Conservation (phyloP, 1,284 basidiomycete species). For the Flammula alnicola region DNA sequence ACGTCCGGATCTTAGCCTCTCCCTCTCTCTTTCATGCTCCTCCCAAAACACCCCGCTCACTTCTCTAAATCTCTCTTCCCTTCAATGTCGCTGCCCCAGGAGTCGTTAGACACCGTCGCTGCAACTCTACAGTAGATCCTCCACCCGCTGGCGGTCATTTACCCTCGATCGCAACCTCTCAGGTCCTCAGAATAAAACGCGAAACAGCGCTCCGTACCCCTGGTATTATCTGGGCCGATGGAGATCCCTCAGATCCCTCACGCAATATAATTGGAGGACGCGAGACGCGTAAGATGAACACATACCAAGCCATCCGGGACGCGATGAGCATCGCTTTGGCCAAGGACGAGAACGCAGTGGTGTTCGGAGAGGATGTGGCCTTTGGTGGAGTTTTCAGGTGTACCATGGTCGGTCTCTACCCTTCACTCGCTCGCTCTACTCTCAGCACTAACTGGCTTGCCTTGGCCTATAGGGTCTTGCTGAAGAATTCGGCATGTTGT, state of each 20-base stretch:
- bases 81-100: constrained; percentile 9
- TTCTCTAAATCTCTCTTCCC: constrained; percentile 11
- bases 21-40: constrained; percentile 39
- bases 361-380: constrained; percentile 94
- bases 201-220: constrained; percentile 75
- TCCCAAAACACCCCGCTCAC: constrained; percentile 20
- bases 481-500: constrained; percentile 82
- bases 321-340: constrained; percentile 84
- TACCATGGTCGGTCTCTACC: constrained; percentile 62
- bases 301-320: constrained; percentile 89
- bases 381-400: constrained; percentile 95
- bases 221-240: constrained; percentile 73
- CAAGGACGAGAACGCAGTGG: constrained; percentile 85
- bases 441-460: neutral
- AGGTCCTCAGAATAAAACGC: constrained; percentile 62
- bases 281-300: constrained; percentile 90
- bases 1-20: constrained; percentile 46
- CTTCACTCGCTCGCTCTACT: neutral
- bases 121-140: constrained; percentile 59
- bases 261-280: constrained; percentile 68
- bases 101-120: constrained; percentile 40
- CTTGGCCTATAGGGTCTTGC: constrained; percentile 70
- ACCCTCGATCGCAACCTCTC: constrained; percentile 69
- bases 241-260: constrained; percentile 48
- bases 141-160: constrained; percentile 80